These are phyloP conservation scores for Agrostemma githago DNA, from an alignment of 148 eudicot genomes.

Conservation along the genomic window DNA sequence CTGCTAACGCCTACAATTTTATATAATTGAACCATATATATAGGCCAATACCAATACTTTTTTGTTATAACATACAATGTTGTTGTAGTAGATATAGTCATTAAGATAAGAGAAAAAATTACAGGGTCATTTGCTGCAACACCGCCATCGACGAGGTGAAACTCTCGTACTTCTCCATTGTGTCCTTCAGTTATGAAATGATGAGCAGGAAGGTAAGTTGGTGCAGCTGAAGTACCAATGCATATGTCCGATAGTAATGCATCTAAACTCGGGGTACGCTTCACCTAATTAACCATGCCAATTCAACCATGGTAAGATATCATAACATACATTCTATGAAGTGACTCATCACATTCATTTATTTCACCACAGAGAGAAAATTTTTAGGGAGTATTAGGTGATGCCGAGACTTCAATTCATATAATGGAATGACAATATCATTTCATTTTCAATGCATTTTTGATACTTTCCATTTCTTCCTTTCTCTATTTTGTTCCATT, in stretches of 20 bases:
- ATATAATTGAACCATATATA: neutral
- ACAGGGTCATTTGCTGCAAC: constrained; percentile 54
- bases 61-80: too few species aligned
- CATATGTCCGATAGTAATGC: constrained; percentile 43
- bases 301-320: neutral
- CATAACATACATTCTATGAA: neutral
- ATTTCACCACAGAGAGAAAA: too few species aligned
- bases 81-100: too few species aligned
- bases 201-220: constrained; percentile 43
- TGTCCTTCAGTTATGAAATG: constrained; percentile 25
- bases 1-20: constrained; percentile 27
- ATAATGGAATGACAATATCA: too few species aligned
- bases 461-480: too few species aligned
- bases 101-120: neutral
- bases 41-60: too few species aligned
- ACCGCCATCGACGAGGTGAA: constrained; percentile 48
- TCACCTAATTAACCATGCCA: constrained; percentile 26
- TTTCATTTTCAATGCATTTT: too few species aligned
- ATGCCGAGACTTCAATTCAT: too few species aligned
- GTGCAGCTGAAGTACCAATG: constrained; percentile 48
- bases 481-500: too few species aligned
- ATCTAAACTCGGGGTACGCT: constrained; percentile 30
- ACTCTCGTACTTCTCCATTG: constrained; percentile 26
- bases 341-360: too few species aligned
- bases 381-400: too few species aligned